These are phyloP conservation scores for Starmerella stellata DNA, from an alignment of 805 yeast genomes.

Conservation along the genomic window DNA sequence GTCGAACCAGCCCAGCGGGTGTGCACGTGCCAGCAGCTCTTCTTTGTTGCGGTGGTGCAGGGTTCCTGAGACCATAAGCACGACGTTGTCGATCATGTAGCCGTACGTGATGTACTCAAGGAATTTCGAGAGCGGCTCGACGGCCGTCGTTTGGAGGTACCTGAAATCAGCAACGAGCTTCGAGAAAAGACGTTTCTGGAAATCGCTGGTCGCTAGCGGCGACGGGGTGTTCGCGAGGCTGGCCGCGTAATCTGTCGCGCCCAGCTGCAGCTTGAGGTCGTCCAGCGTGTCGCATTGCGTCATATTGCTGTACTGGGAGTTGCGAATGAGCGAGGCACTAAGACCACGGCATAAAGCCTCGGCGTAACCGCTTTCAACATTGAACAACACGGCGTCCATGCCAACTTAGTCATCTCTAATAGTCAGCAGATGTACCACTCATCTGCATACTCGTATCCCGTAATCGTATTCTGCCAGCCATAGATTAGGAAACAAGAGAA, in stretches of 20 bases:
- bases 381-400: slow-evolving; percentile 91
- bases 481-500: no score
- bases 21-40: slow-evolving; percentile 78
- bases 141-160: slow-evolving; percentile 67
- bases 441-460: no score
- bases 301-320: slow-evolving; percentile 71
- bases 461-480: no score
- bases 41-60: slow-evolving; percentile 81
- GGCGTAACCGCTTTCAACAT: slow-evolving; percentile 72
- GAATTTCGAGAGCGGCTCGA: slow-evolving; percentile 60
- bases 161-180: slow-evolving; percentile 70
- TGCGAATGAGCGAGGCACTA: slow-evolving; percentile 59
- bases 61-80: slow-evolving; percentile 90
- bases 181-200: slow-evolving; percentile 59
- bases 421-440: no score
- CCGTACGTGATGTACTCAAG: slow-evolving; percentile 89
- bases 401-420: not conserved
- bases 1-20: slow-evolving; percentile 97
- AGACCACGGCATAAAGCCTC: slow-evolving; percentile 94
- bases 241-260: slow-evolving; percentile 91
- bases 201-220: slow-evolving; percentile 68
- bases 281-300: slow-evolving; percentile 93
- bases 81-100: slow-evolving; percentile 95
- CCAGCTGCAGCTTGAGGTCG: slow-evolving; percentile 79
- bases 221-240: slow-evolving; percentile 68